Evolutionary conservation across 495 filamentous ascomycete genomes (phyloP), one percentile per base, ranked within the genome.

Genomic region (Bacidia rubella): DNA sequence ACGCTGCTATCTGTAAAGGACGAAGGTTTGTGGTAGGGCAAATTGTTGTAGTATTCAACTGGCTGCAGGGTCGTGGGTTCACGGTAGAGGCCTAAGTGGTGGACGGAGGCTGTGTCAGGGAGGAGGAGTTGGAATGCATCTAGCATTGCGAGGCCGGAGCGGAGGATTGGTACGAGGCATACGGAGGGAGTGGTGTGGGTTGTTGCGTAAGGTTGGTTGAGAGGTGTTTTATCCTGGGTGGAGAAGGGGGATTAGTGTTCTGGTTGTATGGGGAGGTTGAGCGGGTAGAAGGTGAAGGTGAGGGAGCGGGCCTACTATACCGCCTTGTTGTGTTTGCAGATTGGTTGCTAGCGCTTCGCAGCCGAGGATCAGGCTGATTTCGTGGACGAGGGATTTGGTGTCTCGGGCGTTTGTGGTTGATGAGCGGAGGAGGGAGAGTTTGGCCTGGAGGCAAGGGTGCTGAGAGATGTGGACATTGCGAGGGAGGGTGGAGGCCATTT

Each of bases 41-140:
- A 85, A 68, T 97, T 97, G 71, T 81, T 97, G 74, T 97, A 97
- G 76, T 97, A 97, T 70, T 97, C 90, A 45, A 97, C 90, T 0
- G 90, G 89, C 48, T 84, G 77, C 24, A 95, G 81, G 32, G 85
- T 85, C 54, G 78, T 75, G 26, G 82, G 83, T 62, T 95, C 90
- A 60, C 90, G 85, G 71, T 86, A 97, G 55, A 97, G 80, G 42
- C 90, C 90, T 21, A 97, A 81, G 66, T 97, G 90, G 69, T 97
- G 86, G 57, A 97, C 78, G 15, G 90, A 83, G 29, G 87, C 85
- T 2, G 89, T 74, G 47, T 66, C 64, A 2, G 90, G 90, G 52
- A 97, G 86, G 55, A 97, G 73, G 54, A 79, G 80, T 70, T 87
- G 81, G 25, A 95, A 67, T 2, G 90, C 90, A 55, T 93, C 86